Base-by-base conservation (phyloP, 371 early-diverging fungal genomes). In the Umbelopsis sp. region DNA sequence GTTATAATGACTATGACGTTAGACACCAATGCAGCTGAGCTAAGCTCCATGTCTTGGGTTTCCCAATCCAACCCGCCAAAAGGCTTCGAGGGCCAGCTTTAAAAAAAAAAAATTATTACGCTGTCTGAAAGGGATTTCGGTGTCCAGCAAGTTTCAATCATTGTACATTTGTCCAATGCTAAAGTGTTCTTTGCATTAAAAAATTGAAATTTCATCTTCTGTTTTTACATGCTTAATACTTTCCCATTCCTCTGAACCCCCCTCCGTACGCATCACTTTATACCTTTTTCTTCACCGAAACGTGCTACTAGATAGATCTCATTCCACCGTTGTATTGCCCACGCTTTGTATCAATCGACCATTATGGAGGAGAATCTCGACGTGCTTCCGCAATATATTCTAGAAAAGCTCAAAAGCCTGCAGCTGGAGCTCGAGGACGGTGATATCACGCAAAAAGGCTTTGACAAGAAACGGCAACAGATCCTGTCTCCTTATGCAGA, bases 381-480 rank as follows among this genome's bases (percentile, higher is more conserved):
- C 29, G 57, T 57, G 29, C 51, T 75, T 20, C 85, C 87, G 9
- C 65, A 62, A 22, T 79, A 84, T n/a, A 69, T 84, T 62, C 74
- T 86, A 64, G 80, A 80, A 48, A 82, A 81, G 48, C 79, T 91
- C 41, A 72, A 73, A 53, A 81, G 81, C 64, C 77, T 89, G 48
- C 76, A 89, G 68, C 71, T 86, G 29, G 91, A 90, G 73, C 78
- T 83, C 37, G 84, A 80, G 51, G 90, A 91, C 53, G 90, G 89
- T 25, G 89, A 90, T 68, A 88, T 91, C 68, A 91, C 91, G 18
- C 74, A 84, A 67, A 90, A 91, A 72, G 91, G 91, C 5, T 91
- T 80, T 57, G 88, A 89, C 65, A 89, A 89, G 76, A 86, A 86
- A 65, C 75, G 80, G 38, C 77, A 79, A 37, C 74, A 72, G 48